phyloP scores from a whole-genome alignment of 768 basidiomycete genomes.

The Tulasnella sp. region DNA sequence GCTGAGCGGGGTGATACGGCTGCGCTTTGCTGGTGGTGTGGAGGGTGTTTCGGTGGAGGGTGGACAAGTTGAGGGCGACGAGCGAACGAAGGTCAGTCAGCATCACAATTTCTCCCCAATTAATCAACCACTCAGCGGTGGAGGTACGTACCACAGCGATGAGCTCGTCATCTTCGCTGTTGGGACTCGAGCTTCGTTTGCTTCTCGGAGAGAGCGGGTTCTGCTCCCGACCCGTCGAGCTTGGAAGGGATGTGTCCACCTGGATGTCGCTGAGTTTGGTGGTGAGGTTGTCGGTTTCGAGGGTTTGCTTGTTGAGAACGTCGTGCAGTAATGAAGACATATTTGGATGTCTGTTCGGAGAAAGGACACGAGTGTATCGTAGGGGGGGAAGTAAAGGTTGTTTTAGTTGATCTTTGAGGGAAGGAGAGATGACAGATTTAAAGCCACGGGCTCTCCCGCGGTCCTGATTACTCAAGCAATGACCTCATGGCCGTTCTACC shows the following conservation, averaged over 20 bases:
- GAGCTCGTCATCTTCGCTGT: conserved; percentile 19
- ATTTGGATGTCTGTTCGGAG: background rate
- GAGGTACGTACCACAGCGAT: conserved; percentile 19
- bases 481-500: background rate
- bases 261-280: conserved; percentile 14
- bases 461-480: background rate
- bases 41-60: conserved; percentile 33
- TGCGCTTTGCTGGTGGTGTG: conserved; percentile 9
- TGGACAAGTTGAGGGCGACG: conserved; percentile 10
- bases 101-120: background rate
- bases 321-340: conserved; percentile 19
- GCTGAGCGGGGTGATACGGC: conserved; percentile 12
- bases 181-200: conserved; percentile 1
- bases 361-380: background rate
- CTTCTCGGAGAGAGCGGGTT: background rate
- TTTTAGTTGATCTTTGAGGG: background rate
- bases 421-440: background rate
- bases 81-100: background rate
- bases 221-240: background rate
- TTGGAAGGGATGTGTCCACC: background rate
- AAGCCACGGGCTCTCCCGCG: background rate
- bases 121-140: background rate
- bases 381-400: background rate
- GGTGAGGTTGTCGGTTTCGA: conserved; percentile 16
- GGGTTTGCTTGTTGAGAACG: conserved; percentile 18